Percentiles rank a stretch among this genome's conserved stretches.
These are phyloP conservation scores for Ophiostoma montium DNA, from an alignment of 2,329 filamentous ascomycete genomes.

Conservation along the genomic window DNA sequence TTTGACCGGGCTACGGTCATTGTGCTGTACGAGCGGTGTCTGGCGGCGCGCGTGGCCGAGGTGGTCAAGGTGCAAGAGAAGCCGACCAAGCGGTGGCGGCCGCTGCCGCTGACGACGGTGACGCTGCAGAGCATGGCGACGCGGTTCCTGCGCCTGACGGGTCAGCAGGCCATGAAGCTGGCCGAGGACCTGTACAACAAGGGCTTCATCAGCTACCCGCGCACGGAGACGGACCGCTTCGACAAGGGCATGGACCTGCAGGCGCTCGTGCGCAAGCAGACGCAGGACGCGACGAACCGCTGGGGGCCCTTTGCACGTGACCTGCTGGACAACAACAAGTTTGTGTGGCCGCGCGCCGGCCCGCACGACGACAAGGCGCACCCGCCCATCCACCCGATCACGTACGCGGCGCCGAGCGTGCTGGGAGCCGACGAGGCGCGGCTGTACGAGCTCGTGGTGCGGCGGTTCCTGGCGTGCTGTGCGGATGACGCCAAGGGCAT, in stretches of 20 bases:
- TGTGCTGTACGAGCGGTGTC: slow-evolving; percentile 74
- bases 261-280: slow-evolving; percentile 70
- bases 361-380: slow-evolving; percentile 92
- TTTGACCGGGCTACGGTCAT: slow-evolving; percentile 76
- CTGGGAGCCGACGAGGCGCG: slow-evolving; percentile 53
- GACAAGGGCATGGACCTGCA: slow-evolving; percentile 78
- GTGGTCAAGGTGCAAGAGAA: slow-evolving; percentile 81
- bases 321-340: slow-evolving; percentile 51
- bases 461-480: slow-evolving; percentile 89
- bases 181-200: slow-evolving; percentile 84
- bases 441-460: slow-evolving; percentile 84
- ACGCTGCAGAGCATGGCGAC: slow-evolving; percentile 95
- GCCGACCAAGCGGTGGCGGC: slow-evolving; percentile 87
- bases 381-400: slow-evolving; percentile 90
- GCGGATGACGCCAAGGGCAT: slow-evolving; percentile 85
- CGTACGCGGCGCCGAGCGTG: slow-evolving; percentile 57
- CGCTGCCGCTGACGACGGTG: slow-evolving; percentile 84
- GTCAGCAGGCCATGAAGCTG: slow-evolving; percentile 75
- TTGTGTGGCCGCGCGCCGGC: slow-evolving; percentile 68
- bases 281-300: slow-evolving; percentile 42
- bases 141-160: slow-evolving; percentile 75
- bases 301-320: slow-evolving; percentile 75
- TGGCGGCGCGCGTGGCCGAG: slow-evolving; percentile 60
- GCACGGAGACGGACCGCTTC: slow-evolving; percentile 94
- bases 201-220: slow-evolving; percentile 93